Percentiles rank a stretch among this genome's conserved stretches.
These are phyloP conservation scores for Acanthamoeba polyphaga DNA, from an alignment of 208 protist genomes.

Conservation along the genomic window DNA sequence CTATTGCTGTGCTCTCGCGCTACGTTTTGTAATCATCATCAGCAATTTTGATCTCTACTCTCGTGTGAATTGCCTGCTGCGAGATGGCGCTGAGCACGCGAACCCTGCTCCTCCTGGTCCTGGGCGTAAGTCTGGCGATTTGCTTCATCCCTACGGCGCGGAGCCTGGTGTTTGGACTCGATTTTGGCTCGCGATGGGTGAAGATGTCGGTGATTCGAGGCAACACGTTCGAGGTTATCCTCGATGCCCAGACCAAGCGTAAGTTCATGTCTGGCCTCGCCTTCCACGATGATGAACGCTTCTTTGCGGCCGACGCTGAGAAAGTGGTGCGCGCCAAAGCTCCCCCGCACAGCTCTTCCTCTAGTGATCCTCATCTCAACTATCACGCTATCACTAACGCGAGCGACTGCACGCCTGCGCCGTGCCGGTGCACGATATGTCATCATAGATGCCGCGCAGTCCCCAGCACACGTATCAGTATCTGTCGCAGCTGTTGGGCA, in stretches of 20 bases:
- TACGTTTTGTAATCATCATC: too few relatives aligned
- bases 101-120: background rate
- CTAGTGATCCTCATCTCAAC: background rate
- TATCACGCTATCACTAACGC: background rate
- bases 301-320: conserved; percentile 92
- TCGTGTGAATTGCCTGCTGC: too few relatives aligned
- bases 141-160: conserved; percentile 3
- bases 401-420: background rate
- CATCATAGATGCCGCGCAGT: conserved; percentile 30
- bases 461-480: conserved; percentile 77
- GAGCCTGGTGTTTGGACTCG: conserved; percentile 82
- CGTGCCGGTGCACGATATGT: background rate
- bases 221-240: conserved; percentile 92
- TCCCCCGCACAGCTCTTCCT: background rate
- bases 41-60: too few relatives aligned
- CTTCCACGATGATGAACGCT: conserved; percentile 93
- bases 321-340: conserved; percentile 88
- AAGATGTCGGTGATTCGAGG: conserved; percentile 87
- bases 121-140: background rate
- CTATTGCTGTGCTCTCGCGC: too few relatives aligned
- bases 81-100: conserved; percentile 40
- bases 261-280: conserved; percentile 94
- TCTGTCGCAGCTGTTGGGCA: conserved; percentile 75
- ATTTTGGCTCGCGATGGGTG: conserved; percentile 87
- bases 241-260: conserved; percentile 95